Evolutionary conservation across 2,329 filamentous ascomycete genomes (phyloP), one percentile per base, ranked within the genome.

Genomic region (Ophiostoma sp.): DNA sequence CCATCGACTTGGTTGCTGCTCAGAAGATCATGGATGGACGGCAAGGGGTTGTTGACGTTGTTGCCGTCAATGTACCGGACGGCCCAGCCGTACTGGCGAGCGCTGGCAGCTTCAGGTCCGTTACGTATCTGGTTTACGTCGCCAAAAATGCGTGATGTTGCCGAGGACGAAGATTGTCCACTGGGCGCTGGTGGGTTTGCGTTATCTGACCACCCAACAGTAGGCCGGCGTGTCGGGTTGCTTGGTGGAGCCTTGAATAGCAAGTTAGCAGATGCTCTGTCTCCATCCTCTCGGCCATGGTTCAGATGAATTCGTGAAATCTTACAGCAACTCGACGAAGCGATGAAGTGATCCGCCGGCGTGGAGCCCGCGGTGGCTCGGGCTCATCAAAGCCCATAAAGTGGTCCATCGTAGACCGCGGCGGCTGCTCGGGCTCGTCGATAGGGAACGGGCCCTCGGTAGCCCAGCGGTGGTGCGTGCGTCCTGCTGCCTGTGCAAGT

Each of bases 1-100:
- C 92, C 92, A 77, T 96, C 89, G 1, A 89, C 27, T 11, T 64
- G 66, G 42, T 66, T 60, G 42, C 67, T 64, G 40, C 60, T 11
- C 14, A 63, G 38, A 16, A 63, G 5, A 18, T 63, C 60, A 8
- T n/a, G 40, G 40, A 41, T 18, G 2, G 60, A 40, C 1, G 40
- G 60, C 60, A 9, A 64, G 14, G 47, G 62, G 9, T 41, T 62
- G 58, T 66, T 60, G 40, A 40, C 66, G 7, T 11, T 41, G 55
- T 58, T 64, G 38, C 41, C 9, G 40, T 69, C 66, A 14, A 67
- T 41, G 63, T 67, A 67, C 42, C 68, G 63, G 7, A 64, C 68
- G n/a, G 58, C 38, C 66, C 66, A 67, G 14, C 62, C 55, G 14
- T 66, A 55, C 7, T 63, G 60, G 44, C 64, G 49, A 9, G 49